Evolutionary conservation across 2,329 filamentous ascomycete genomes (phyloP).

Genomic region (Graphilbum sp.): DNA sequence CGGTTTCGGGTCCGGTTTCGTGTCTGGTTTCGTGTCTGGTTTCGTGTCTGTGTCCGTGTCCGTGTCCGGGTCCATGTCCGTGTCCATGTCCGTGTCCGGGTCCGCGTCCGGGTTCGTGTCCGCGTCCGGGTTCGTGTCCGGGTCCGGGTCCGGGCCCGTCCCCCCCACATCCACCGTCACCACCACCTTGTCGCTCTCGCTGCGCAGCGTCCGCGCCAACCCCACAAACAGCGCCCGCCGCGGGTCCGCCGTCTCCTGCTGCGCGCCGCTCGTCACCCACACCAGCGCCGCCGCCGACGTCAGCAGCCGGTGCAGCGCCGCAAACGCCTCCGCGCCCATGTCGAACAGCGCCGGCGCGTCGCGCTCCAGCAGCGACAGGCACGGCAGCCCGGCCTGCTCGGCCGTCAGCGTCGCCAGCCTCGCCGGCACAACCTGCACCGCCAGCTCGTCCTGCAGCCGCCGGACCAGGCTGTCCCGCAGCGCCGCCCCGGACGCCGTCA

Average conservation of each 20-base stretch:
- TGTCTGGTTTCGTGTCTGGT: too few relatives aligned
- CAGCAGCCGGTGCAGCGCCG: slow-evolving; percentile 23
- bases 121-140: too few relatives aligned
- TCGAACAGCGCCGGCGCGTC: slow-evolving; percentile 18
- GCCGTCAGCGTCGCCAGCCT: background rate
- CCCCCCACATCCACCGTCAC: slow-evolving; percentile 28
- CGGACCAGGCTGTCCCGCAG: background rate
- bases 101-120: too few relatives aligned
- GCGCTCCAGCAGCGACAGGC: slow-evolving; percentile 30
- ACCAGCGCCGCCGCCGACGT: slow-evolving; percentile 21
- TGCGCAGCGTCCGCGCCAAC: slow-evolving; percentile 29
- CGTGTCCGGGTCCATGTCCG: too few relatives aligned
- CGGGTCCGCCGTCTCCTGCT: slow-evolving; percentile 19
- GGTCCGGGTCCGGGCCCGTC: too few relatives aligned
- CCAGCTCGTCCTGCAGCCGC: background rate
- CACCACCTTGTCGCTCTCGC: slow-evolving; percentile 28
- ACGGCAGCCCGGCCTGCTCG: slow-evolving; percentile 13
- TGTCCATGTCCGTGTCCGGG: too few relatives aligned
- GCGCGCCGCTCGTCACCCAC: slow-evolving; percentile 30
- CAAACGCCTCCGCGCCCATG: slow-evolving; percentile 23
- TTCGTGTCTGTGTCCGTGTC: too few relatives aligned
- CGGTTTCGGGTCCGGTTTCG: too few relatives aligned
- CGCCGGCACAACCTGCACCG: background rate
- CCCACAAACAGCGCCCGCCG: slow-evolving; percentile 24
- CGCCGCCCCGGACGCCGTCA: background rate